Conservation (phyloP, 1,284 basidiomycete species). For the Schizophyllum amplum region DNA sequence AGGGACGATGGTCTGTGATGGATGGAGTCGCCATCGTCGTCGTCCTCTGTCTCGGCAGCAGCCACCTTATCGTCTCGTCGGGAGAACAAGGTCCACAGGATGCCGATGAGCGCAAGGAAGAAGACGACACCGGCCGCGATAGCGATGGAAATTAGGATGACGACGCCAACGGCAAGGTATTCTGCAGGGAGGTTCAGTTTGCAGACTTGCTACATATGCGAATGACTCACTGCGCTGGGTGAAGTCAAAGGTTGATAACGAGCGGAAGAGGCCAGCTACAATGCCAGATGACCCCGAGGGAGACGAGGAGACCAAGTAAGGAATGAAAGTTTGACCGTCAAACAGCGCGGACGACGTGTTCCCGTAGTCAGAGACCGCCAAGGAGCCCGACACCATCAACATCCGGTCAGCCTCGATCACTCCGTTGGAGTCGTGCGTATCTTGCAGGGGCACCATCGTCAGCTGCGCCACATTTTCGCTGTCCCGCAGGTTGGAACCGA, state of each 20-base stretch:
- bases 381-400: conserved; percentile 81
- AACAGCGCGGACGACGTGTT: conserved; percentile 81
- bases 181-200: conserved; percentile 34
- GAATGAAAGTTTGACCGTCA: conserved; percentile 79
- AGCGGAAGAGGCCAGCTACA: conserved; percentile 77
- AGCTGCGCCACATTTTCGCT: conserved; percentile 72
- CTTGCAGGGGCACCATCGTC: conserved; percentile 82
- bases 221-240: conserved; percentile 52
- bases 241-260: conserved; percentile 72
- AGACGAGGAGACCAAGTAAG: conserved; percentile 73
- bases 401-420: conserved; percentile 83
- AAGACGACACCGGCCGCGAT: conserved; percentile 95
- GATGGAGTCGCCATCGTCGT: conserved; percentile 67
- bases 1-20: conserved; percentile 73
- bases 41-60: conserved; percentile 50
- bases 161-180: conserved; percentile 85
- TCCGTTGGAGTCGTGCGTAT: conserved; percentile 59
- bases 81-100: conserved; percentile 84
- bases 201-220: conserved; percentile 3
- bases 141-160: conserved; percentile 95
- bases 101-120: conserved; percentile 79
- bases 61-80: conserved; percentile 59
- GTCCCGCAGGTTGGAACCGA: conserved; percentile 49
- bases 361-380: conserved; percentile 67
- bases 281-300: conserved; percentile 64